Evolutionary conservation across 192 early-diverging fungal genomes (phyloP), one percentile per base, ranked within the genome.

Genomic region (Coemansia sp.): DNA sequence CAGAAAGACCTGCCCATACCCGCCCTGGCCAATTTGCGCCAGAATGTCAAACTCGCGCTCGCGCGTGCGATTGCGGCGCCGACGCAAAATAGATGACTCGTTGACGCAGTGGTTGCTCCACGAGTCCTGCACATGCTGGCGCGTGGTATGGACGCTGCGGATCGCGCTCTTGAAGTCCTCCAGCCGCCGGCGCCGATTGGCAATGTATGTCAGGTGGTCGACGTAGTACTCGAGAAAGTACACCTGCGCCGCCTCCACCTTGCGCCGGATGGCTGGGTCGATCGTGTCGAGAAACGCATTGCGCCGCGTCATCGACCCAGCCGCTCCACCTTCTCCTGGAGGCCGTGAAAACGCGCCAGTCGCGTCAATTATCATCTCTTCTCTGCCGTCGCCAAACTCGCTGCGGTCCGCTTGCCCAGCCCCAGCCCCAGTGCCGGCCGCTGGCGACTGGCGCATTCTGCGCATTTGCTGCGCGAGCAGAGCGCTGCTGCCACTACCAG

Each of bases 141-240:
- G 72, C 3, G 83, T 69, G 3, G 71, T 69, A 13, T 76, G 79
- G 5, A 81, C 72, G 50, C 83, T 78, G 46, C 70, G 72, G 46
- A 85, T 78, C 5, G 78, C 83, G 13, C 65, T 41, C 67, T 91
- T 87, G 72, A 92, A 88, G 27, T 80, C 69, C 18, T 79, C 72
- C 29, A 88, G 69, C 22, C 94, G 86, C 36, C 76, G 62, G 33
- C 87, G 80, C 11, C 93, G 87, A 36, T 90, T 78, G 71, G 90
- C 88, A 31, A 95, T 83, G 68, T 94, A 95, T 29, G 86, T 87
- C 20, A 95, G 76, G 16, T 95, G 86, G 70, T 92, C 90, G 66
- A 91, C 89, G 73, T 95, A 95, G 78, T 93, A 88, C 72, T 95
- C 93, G 36, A 93, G 80, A 73, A 95, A 94, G 69, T 91, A 87